Evolutionary conservation across 176 grass and related monocot genomes (phyloP), one percentile per base, ranked within the genome.

Genomic region (Guadua angustifolia): DNA sequence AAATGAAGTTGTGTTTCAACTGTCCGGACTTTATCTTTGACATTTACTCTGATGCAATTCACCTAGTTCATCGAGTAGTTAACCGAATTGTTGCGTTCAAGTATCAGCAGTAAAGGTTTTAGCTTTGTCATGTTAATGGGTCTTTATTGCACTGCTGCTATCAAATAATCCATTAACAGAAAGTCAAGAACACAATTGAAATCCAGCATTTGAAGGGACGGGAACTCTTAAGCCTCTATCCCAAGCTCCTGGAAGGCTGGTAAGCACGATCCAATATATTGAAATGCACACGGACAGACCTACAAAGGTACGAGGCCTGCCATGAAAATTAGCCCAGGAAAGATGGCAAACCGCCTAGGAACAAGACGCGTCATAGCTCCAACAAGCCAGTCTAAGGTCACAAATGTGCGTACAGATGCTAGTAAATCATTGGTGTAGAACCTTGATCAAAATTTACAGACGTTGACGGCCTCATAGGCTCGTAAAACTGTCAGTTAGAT

Each of bases 401-500:
- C 17, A 66, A 21, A 66, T 79, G 56, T 61, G 35, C n/a, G 26
- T 21, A 25, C 25, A 33, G 16, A 33, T 29, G n/a, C 38, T 33
- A 26, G 9, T 70, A 43, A 42, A 59, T 18, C 42, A 43, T 21
- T 40, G 15, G 8, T 52, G 21, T 74, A 45, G 9, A 84, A 66
- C 33, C 71, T 65, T 18, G 57, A 74, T 18, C 29, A 25, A 1
- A 66, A 13, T 32, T 66, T 44, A 26, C 68, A 86, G 58, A 66
- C 14, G 35, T 74, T 75, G 33, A 81, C 18, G 5, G 36, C 6
- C 42, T 69, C 19, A 21, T 13, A 40, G 9, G 21, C 7, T 9
- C 21, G 13, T 55, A 56, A 42, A 78, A 76, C 40, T 15, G 25
- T 70, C 56, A 65, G 63, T 52, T 14, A 81, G 61, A 73, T 68